A percentile compares a stretch with the other conserved stretches of the same genome.
phyloP scores from a whole-genome alignment of 371 early-diverging fungal species.

The Mucor sp. region DNA sequence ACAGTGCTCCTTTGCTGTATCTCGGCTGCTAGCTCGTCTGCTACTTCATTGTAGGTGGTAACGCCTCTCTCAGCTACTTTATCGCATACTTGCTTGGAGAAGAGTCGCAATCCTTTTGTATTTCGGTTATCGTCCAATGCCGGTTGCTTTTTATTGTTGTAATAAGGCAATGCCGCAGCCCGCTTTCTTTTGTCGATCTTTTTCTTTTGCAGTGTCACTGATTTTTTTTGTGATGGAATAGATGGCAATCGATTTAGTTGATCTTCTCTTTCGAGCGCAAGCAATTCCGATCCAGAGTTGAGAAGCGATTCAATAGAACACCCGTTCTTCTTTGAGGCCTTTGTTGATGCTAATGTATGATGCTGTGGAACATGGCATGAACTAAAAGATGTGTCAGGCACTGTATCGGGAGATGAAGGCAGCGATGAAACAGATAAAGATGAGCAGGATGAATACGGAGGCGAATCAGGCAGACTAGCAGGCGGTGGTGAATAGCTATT shows the following conservation, averaged over 20 bases:
- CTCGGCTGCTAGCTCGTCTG: constrained; percentile 35
- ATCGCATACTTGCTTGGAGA: constrained; percentile 60
- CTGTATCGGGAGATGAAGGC: constrained; percentile 26
- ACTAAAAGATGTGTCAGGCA: constrained; percentile 8
- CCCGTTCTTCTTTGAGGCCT: constrained; percentile 19
- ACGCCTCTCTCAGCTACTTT: constrained; percentile 58
- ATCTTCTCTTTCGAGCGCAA: constrained; percentile 24
- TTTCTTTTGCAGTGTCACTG: background rate
- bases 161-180: background rate
- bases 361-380: constrained; percentile 4
- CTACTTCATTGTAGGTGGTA: constrained; percentile 66
- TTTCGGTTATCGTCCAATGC: constrained; percentile 9
- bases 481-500: constrained; percentile 6
- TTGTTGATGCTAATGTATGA: background rate
- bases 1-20: constrained; percentile 9
- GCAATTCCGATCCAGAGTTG: constrained; percentile 36
- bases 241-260: background rate
- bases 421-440: constrained; percentile 21
- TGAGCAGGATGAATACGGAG: constrained; percentile 15
- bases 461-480: constrained; percentile 5
- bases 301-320: constrained; percentile 44
- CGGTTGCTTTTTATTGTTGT: constrained; percentile 6
- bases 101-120: constrained; percentile 53
- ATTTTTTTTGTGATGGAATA: background rate
- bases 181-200: background rate